phyloP scores from a whole-genome alignment of 106 monocot species.

The Chionographis japonica region DNA sequence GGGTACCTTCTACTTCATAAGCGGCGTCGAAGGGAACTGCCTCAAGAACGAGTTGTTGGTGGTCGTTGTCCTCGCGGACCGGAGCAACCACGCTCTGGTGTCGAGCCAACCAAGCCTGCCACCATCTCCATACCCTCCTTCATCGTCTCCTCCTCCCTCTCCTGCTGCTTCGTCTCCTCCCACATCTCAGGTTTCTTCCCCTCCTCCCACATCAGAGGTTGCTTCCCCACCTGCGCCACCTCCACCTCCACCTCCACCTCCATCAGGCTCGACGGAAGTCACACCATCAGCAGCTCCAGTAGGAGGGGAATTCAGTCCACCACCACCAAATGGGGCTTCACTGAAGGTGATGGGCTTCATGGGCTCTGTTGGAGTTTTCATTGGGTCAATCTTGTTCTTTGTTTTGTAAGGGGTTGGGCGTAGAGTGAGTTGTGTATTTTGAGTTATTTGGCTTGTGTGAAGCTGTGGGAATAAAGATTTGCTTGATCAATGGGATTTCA shows the following conservation, averaged over 20 bases:
- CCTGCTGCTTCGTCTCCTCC: constrained; percentile 2
- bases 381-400: neutral
- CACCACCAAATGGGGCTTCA: constrained; percentile 10
- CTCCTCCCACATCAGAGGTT: neutral
- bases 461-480: too few relatives aligned
- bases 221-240: neutral
- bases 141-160: neutral
- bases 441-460: too few relatives aligned
- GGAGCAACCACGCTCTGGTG: neutral
- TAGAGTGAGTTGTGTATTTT: neutral
- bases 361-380: constrained; percentile 15
- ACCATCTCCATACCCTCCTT: neutral
- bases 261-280: neutral
- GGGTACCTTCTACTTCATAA: constrained; percentile 62
- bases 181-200: neutral
- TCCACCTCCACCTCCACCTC: constrained; percentile 5
- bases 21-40: constrained; percentile 45
- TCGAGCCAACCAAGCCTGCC: neutral
- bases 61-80: constrained; percentile 20
- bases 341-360: constrained; percentile 12
- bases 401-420: neutral
- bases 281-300: constrained; percentile 9
- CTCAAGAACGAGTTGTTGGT: constrained; percentile 21
- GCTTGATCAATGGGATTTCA: too few relatives aligned
- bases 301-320: neutral